Evolutionary conservation across 2,329 filamentous ascomycete genomes (phyloP).

Genomic region (Cordyceps cateniannulata): DNA sequence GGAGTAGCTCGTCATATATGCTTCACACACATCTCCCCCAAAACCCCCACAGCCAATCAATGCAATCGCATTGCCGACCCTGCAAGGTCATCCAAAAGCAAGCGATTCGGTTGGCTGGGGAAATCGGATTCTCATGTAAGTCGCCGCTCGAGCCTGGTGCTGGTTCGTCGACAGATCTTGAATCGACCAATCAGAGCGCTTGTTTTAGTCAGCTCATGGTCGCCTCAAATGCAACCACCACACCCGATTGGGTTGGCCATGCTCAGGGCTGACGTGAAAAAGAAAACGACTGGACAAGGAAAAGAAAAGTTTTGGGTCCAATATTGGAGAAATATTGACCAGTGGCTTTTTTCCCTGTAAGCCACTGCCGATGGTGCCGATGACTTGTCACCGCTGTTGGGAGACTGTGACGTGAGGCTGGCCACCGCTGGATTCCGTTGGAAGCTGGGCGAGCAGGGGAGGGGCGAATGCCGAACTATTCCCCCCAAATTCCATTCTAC

Average conservation of each 20-base stretch:
- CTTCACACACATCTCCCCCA: background rate
- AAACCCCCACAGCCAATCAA: slow-evolving; percentile 6
- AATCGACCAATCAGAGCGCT: slow-evolving; percentile 23
- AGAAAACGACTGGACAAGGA: background rate
- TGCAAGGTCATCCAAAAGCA: slow-evolving; percentile 8
- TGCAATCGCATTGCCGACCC: background rate
- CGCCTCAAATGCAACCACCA: background rate
- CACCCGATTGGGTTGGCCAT: background rate
- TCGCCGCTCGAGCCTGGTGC: background rate
- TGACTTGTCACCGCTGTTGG: background rate
- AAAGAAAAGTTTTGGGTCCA: background rate
- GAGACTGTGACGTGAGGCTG: background rate
- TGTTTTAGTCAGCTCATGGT: slow-evolving; percentile 25
- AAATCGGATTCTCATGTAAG: background rate
- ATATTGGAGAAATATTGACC: background rate
- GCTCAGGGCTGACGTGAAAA: background rate
- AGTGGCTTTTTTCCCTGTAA: background rate
- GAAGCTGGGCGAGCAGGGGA: background rate
- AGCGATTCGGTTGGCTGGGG: slow-evolving; percentile 9
- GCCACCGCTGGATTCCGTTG: too few species aligned
- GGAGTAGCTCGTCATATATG: slow-evolving; percentile 7
- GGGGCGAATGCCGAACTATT: background rate
- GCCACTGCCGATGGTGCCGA: slow-evolving; percentile 4
- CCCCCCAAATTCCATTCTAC: background rate
- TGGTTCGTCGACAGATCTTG: background rate